Conservation (phyloP, 192 early-diverging fungal genomes). For the Entomortierella lignicola region DNA sequence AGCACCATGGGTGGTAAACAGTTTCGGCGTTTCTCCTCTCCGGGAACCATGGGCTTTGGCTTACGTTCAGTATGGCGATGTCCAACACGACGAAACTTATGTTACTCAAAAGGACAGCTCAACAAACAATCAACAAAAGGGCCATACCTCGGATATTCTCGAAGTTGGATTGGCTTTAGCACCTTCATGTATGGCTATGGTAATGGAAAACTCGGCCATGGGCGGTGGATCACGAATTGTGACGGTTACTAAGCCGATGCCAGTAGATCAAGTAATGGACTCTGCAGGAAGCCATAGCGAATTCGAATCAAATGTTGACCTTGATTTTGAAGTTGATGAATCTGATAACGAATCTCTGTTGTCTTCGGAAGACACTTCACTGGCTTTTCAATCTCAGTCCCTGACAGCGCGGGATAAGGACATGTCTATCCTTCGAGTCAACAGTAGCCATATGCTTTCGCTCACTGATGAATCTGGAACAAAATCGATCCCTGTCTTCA, state of each 20-base stretch:
- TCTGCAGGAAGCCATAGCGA: conserved; percentile 13
- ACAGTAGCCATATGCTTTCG: conserved; percentile 45
- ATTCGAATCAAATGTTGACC: conserved; percentile 1
- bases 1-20: conserved; percentile 19
- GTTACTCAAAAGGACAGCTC: not conserved
- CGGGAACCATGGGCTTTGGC: conserved; percentile 47
- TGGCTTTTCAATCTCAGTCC: not conserved
- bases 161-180: conserved; percentile 33
- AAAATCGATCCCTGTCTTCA: conserved; percentile 12
- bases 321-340: conserved; percentile 28
- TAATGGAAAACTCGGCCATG: conserved; percentile 22
- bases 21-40: conserved; percentile 15
- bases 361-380: conserved; percentile 26
- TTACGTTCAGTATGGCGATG: conserved; percentile 33
- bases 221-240: conserved; percentile 34
- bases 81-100: not conserved
- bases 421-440: conserved; percentile 33
- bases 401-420: conserved; percentile 19
- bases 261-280: conserved; percentile 52
- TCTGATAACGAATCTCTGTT: conserved; percentile 39
- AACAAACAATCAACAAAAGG: not conserved
- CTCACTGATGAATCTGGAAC: conserved; percentile 27
- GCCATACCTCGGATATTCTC: not conserved
- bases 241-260: conserved; percentile 45
- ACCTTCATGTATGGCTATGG: conserved; percentile 50